Base-by-base conservation (phyloP, 2,329 filamentous ascomycete genomes). In the Pseudocercospora ulei region DNA sequence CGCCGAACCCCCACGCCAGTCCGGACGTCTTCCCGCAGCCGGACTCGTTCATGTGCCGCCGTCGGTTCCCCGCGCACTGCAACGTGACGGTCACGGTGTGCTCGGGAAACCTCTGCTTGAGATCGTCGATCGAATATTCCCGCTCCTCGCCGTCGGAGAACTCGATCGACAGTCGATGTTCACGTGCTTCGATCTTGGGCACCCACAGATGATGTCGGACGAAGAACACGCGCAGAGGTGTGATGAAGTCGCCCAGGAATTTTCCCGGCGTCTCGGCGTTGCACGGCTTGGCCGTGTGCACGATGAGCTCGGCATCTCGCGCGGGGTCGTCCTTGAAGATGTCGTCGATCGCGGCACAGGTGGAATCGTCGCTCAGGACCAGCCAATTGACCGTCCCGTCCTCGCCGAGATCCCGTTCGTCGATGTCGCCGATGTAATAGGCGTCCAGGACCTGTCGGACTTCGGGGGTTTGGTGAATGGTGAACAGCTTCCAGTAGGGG, bases 401-500 rank as follows among this genome's bases (percentile, higher is more conserved):
- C 40, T 76, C 61, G n/a, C 71, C 53, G 2, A 81, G 66, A 51
- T 82, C 78, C 6, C 62, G 64, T 1, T 61, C 58, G 46, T 80
- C 70, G 2, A 82, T 66, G 30, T 69, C 70, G 17, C 78, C 78
- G 30, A 82, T 75, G 16, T 71, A 62, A 52, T 76, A 82, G 48
- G 75, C 69, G n/a, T 73, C 66, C 0, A 82, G 64, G 25, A 81
- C 77, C 29, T 38, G 31, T 79, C 73, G 43, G 4, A 81, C 75
- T 43, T 81, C 73, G 26, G 73, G 65, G 11, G 70, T 68, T 55
- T 80, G 76, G 62, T 82, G 78, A 42, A 81, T 80, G 30, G 70
- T 67, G 55, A 82, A 82, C 37, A 82, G 78, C 43, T 79, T 66
- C 78, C 78, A 82, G 59, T 80, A 81, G 0, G 72, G 70, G 35